These are phyloP conservation scores for Knufia petricola DNA, from an alignment of 2,329 filamentous ascomycete species.

Conservation along the genomic window DNA sequence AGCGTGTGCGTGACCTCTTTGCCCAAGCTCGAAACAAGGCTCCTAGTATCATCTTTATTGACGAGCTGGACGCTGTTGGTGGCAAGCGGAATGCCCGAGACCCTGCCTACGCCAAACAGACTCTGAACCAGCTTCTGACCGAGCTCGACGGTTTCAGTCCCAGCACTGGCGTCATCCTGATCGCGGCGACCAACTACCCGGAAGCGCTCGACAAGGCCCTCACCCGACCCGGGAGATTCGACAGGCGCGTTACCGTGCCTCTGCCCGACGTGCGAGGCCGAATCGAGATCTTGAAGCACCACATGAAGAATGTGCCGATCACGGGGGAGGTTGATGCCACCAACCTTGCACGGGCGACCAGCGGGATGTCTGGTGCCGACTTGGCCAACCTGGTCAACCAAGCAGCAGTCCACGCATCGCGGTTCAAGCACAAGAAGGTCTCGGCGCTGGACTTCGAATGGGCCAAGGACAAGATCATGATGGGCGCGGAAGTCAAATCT, in stretches of 20 bases:
- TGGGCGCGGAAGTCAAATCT: conserved; percentile 86
- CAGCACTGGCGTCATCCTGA: conserved; percentile 86
- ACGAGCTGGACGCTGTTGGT: conserved; percentile 88
- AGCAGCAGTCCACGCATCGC: conserved; percentile 87
- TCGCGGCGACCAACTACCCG: conserved; percentile 93
- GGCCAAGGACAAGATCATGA: conserved; percentile 96
- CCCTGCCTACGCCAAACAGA: conserved; percentile 92
- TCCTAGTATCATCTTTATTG: conserved; percentile 89
- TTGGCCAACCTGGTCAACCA: conserved; percentile 96
- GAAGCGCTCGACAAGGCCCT: conserved; percentile 90
- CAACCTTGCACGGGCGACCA: conserved; percentile 74
- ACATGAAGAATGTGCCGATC: conserved; percentile 83
- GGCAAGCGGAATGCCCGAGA: conserved; percentile 88
- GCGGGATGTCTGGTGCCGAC: conserved; percentile 89
- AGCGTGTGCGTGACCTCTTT: conserved; percentile 93
- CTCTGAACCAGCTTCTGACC: conserved; percentile 90
- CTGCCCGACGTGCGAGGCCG: conserved; percentile 89
- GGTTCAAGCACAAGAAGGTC: conserved; percentile 67
- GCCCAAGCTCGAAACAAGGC: conserved; percentile 71
- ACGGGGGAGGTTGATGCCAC: conserved; percentile 71
- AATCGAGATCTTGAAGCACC: conserved; percentile 84
- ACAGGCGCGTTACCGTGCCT: conserved; percentile 79
- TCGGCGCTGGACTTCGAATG: conserved; percentile 78
- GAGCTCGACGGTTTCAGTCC: conserved; percentile 96
- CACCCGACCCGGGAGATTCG: conserved; percentile 87